Conservation (phyloP, 2,329 filamentous ascomycete species). For the Chaetomiaceae sp. region DNA sequence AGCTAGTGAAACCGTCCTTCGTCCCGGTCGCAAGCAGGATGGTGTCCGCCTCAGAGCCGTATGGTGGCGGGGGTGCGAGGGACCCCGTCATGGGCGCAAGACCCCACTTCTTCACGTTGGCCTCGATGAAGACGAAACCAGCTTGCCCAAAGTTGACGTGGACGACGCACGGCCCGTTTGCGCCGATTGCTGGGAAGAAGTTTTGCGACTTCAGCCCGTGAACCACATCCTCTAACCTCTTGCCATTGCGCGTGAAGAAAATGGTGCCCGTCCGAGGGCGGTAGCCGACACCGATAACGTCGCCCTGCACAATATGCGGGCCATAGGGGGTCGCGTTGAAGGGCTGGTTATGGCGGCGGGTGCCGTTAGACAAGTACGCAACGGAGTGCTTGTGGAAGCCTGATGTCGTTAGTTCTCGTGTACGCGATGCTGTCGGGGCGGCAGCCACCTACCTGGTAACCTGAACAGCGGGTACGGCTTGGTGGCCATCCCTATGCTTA, state of each 20-base stretch:
- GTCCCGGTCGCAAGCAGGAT: slow-evolving; percentile 85
- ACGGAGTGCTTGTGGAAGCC: slow-evolving; percentile 91
- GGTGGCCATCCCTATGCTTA: slow-evolving; percentile 91
- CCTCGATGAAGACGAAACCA: slow-evolving; percentile 98
- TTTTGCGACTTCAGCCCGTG: slow-evolving; percentile 93
- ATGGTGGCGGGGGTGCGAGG: slow-evolving; percentile 89
- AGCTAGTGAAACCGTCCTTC: slow-evolving; percentile 51
- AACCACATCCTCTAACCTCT: slow-evolving; percentile 89
- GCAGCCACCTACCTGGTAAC: slow-evolving; percentile 67
- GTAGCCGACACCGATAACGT: slow-evolving; percentile 94
- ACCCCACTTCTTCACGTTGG: slow-evolving; percentile 99
- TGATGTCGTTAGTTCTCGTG: slow-evolving; percentile 33
- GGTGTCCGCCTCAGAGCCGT: slow-evolving; percentile 94
- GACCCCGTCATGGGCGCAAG: slow-evolving; percentile 93
- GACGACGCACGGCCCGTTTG: slow-evolving; percentile 85
- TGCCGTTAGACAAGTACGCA: slow-evolving; percentile 84
- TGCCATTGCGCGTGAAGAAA: slow-evolving; percentile 98
- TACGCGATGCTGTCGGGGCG: background rate
- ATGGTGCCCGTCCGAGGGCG: slow-evolving; percentile 89
- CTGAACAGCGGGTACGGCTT: slow-evolving; percentile 96
- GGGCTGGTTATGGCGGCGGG: slow-evolving; percentile 87
- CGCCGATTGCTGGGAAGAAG: slow-evolving; percentile 95
- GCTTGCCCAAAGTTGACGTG: slow-evolving; percentile 98
- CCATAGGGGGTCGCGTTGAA: slow-evolving; percentile 78
- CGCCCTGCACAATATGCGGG: slow-evolving; percentile 81